Base-by-base conservation (phyloP, 2,329 filamentous ascomycete genomes). In the Monilinia laxa region DNA sequence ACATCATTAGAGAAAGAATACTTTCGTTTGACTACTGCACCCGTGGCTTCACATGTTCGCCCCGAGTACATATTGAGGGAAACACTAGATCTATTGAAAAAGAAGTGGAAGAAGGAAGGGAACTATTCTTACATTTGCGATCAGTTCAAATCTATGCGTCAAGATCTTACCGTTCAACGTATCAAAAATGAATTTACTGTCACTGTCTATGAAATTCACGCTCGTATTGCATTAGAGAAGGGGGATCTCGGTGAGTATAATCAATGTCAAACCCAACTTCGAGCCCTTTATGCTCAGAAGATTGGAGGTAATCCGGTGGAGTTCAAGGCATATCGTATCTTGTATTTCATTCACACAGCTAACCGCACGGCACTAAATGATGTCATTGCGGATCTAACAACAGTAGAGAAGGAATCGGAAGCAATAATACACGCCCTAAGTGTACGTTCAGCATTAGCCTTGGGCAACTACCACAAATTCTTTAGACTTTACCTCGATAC, bases 181-280 rank as follows among this genome's bases (percentile, higher is more conserved):
- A 93, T 99, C 81, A 93, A 92, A 81, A 97, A 93, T 79, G 91
- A 96, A 64, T 98, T 99, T 77, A 98, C 95, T 35, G 93, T 98
- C 71, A 90, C 86, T 70, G 95, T 97, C 58, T 99, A 99, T 80
- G 95, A 99, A 81, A 96, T 94, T 69, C 95, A 99, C 81, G 95
- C 94, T 71, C 90, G 95, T 69, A 98, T 99, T 80, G 95, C 95
- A 73, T 84, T 99, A 80, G 94, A 99, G 81, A 97, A 96, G 85
- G 93, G 91, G 81, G 95, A 99, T 84, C 87, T 98, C 83, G 94
- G 95, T 99, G 95, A 99, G 95, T 99, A 99, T 95, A 99, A 99
- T 83, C 95, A 99, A 85, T 99, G 95, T 81, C 95, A 99, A 83
- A 98, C 95, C 76, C 95, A 99, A 82, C 84, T 99, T 77, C 92